Evolutionary conservation across 1,284 basidiomycete species (phyloP).

Genomic region (Singerocomus inundabilis): DNA sequence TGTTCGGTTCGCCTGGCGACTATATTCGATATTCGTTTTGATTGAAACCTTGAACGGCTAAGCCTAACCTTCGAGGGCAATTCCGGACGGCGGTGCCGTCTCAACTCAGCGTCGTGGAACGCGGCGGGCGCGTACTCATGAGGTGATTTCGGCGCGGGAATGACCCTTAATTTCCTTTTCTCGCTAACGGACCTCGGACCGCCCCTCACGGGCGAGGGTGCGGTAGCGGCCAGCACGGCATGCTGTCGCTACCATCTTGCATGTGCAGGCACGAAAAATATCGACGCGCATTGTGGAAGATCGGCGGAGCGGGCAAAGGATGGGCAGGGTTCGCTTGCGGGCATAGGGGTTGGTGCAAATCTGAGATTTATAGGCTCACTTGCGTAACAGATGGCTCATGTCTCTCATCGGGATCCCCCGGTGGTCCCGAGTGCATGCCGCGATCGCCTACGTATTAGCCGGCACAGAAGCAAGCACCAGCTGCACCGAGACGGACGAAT

Average conservation of each 20-base stretch:
- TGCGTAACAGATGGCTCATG: conserved; percentile 17
- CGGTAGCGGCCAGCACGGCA: no score
- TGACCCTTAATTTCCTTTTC: conserved; percentile 1
- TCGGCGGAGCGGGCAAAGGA: conserved; percentile 7
- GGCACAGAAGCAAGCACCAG: conserved; percentile 14
- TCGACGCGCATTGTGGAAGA: background rate
- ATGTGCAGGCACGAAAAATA: no score
- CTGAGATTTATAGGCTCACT: conserved; percentile 31
- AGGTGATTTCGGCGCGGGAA: background rate
- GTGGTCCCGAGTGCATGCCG: conserved; percentile 20
- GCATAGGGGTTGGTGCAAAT: conserved; percentile 27
- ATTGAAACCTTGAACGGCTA: conserved; percentile 19
- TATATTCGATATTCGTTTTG: conserved; percentile 1
- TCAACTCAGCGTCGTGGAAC: background rate
- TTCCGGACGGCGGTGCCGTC: background rate
- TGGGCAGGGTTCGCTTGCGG: conserved; percentile 13
- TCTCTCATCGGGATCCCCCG: conserved; percentile 27
- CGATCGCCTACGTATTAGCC: conserved; percentile 24
- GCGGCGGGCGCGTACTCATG: background rate
- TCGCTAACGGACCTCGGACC: background rate
- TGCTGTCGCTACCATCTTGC: background rate
- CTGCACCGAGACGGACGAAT: background rate
- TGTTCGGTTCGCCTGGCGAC: conserved; percentile 12
- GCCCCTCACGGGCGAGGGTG: no score
- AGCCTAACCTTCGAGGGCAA: conserved; percentile 1